phyloP scores from a whole-genome alignment of 345 rosid genomes.

The Leavenworthia alabamica region DNA sequence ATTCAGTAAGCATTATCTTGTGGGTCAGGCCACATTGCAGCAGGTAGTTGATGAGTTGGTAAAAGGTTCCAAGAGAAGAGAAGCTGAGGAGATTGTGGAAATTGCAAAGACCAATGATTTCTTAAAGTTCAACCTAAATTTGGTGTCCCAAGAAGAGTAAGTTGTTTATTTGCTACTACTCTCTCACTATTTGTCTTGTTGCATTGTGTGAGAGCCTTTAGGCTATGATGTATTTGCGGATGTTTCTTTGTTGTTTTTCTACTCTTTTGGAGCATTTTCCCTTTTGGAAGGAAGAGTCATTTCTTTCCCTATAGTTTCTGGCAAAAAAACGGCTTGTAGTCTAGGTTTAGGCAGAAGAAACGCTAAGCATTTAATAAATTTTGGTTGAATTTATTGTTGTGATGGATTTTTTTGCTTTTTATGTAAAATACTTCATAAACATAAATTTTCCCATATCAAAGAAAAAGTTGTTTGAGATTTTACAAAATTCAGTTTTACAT shows the following conservation, averaged over 20 bases:
- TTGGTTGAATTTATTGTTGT: neutral
- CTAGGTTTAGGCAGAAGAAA: neutral
- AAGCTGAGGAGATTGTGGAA: constrained; percentile 49
- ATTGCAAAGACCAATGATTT: constrained; percentile 35
- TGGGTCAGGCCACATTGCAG: constrained; percentile 35
- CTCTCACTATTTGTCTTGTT: neutral
- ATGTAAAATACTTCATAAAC: neutral
- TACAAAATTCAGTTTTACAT: neutral
- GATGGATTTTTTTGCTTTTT: neutral
- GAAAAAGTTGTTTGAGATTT: neutral
- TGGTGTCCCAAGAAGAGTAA: constrained; percentile 13
- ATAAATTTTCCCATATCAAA: neutral
- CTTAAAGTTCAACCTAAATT: constrained; percentile 29
- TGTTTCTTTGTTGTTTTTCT: constrained; percentile 1
- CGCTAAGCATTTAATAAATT: neutral
- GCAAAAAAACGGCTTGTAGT: neutral
- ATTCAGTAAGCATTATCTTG: constrained; percentile 20
- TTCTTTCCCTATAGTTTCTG: neutral
- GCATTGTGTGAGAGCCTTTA: neutral
- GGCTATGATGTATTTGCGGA: neutral
- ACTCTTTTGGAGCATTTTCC: neutral
- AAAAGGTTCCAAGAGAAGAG: constrained; percentile 39
- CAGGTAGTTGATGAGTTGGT: constrained; percentile 44
- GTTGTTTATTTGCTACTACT: constrained; percentile 1
- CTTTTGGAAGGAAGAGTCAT: neutral